These are phyloP conservation scores for Solanum hybrid DNA, from an alignment of 305 asterid species.

Conservation along the genomic window DNA sequence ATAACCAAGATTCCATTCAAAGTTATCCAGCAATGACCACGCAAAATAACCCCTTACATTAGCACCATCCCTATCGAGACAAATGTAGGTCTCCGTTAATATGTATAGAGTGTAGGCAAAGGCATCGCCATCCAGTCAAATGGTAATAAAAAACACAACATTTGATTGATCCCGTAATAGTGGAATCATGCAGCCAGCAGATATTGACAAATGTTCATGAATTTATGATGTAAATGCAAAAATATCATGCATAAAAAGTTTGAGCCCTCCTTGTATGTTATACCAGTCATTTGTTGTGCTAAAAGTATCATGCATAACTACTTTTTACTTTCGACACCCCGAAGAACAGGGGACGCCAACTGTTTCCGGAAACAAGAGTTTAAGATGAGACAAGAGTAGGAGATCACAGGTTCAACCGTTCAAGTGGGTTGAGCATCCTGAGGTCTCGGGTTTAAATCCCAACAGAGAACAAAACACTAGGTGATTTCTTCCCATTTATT, in stretches of 20 bases:
- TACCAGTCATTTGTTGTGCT: background rate
- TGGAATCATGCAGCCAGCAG: background rate
- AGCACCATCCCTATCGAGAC: slow-evolving; percentile 15
- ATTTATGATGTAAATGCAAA: background rate
- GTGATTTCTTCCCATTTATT: background rate
- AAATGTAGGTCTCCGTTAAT: background rate
- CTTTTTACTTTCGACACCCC: background rate
- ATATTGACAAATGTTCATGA: background rate
- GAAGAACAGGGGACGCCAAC: background rate
- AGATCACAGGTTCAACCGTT: background rate
- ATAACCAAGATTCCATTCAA: slow-evolving; percentile 25
- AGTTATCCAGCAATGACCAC: slow-evolving; percentile 28
- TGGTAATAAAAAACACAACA: background rate
- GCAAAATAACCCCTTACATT: slow-evolving; percentile 25
- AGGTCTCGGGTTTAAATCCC: background rate
- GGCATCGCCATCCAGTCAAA: background rate
- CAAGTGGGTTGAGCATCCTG: background rate
- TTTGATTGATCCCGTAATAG: background rate
- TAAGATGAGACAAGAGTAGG: background rate
- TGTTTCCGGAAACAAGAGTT: background rate
- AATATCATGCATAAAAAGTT: background rate
- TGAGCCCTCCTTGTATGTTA: background rate
- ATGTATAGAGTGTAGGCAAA: background rate
- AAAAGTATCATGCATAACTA: background rate
- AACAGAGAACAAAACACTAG: background rate